phyloP scores from a whole-genome alignment of 768 basidiomycete genomes.

The Lactarius sp. region DNA sequence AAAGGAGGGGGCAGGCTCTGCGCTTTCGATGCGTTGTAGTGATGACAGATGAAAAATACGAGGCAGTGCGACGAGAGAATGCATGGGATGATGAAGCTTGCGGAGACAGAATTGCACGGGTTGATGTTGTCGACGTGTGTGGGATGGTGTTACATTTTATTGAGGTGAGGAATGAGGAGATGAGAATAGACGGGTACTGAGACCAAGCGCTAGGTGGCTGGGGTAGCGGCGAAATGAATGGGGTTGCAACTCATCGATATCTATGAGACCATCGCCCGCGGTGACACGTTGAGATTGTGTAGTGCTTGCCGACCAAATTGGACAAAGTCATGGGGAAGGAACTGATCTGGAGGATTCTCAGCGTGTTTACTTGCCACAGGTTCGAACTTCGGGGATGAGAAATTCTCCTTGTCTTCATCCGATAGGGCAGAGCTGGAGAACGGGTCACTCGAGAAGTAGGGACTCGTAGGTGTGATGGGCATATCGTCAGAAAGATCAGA shows the following conservation, averaged over 20 bases:
- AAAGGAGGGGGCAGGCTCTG: slow-evolving; percentile 10
- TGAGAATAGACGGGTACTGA: slow-evolving; percentile 39
- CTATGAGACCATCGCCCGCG: slow-evolving; percentile 56
- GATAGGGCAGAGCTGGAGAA: slow-evolving; percentile 59
- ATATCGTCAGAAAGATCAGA: slow-evolving; percentile 81
- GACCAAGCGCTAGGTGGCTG: slow-evolving; percentile 23
- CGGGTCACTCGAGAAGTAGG: slow-evolving; percentile 45
- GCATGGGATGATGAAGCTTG: slow-evolving; percentile 44
- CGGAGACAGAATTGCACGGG: slow-evolving; percentile 42
- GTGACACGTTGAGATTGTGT: slow-evolving; percentile 69
- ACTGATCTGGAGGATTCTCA: slow-evolving; percentile 69
- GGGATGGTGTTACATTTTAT: slow-evolving; percentile 78
- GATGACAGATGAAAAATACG: slow-evolving; percentile 29
- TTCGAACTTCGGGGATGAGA: slow-evolving; percentile 55
- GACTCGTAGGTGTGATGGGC: slow-evolving; percentile 77
- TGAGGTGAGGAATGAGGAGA: slow-evolving; percentile 39
- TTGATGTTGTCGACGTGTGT: slow-evolving; percentile 60
- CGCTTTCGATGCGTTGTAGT: slow-evolving; percentile 25
- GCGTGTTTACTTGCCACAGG: slow-evolving; percentile 65
- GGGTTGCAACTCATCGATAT: slow-evolving; percentile 22
- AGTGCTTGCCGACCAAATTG: slow-evolving; percentile 72
- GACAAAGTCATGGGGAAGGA: slow-evolving; percentile 77
- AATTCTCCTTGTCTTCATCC: slow-evolving; percentile 80
- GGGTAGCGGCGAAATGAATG: slow-evolving; percentile 13
- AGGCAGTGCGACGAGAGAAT: slow-evolving; percentile 38